Evolutionary conservation across 164 flowering plant species (phyloP), one percentile per base, ranked within the genome.

Genomic region (Chimonanthus praecox): DNA sequence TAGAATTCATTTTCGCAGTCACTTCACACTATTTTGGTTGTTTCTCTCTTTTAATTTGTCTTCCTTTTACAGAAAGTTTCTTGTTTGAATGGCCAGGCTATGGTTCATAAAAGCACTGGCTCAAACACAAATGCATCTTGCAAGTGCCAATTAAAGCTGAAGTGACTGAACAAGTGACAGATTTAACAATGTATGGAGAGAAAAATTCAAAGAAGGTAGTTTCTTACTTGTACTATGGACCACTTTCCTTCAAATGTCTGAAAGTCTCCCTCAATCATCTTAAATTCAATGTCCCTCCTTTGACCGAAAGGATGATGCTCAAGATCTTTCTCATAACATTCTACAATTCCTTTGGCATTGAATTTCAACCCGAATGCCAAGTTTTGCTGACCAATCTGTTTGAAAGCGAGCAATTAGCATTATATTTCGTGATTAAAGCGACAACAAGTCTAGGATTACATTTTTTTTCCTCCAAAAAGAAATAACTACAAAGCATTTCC

Each of bases 261-360:
- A 70, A 90, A 92, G 80, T 92, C 95, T 11, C 97, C 97, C 74
- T 92, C 90, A 71, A 89, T 79, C 94, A 92, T 92, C 73, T 85
- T 86, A 74, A 92, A 92, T 45, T 90, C 92, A 77, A 92, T 92
- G 74, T 90, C 95, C 64, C 94, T 90, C 79, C 75, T 87, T 64
- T 74, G 81, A 15, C 94, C 85, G 58, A 13, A 78, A 47, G 90
- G 85, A 66, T 84, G 82, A 73, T 3, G 77, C 84, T 85, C 81
- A 61, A 89, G 84, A 64, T 87, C 92, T 65, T 80, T 84, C 83
- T 92, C 95, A 72, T 82, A 89, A 77, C 94, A 92, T 62, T 92
- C 97, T 20, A 92, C 76, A 58, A 83, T 74, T 75, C 88, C 97
- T 82, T 88, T 89, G 18, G 97, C 97, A 73, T 83, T 80, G 66